Base-by-base conservation (phyloP, 257 asterid species). In the Solanum arcanum region DNA sequence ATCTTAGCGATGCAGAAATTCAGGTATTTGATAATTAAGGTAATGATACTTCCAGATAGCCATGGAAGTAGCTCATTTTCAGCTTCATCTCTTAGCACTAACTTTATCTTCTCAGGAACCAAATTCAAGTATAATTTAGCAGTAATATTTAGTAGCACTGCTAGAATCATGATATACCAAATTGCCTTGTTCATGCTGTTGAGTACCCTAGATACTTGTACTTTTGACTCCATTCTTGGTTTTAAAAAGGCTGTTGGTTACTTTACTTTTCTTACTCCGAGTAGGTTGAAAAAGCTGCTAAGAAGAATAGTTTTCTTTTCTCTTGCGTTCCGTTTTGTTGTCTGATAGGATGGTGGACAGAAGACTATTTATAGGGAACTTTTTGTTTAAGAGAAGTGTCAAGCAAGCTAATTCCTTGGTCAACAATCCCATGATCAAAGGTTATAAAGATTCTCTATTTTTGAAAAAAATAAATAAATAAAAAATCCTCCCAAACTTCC, bases 1-100 rank as follows among this genome's bases (percentile, higher is more conserved):
- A 49, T 37, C 47, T 83, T 87, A 20, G 87, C 87, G 13, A 87
- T 83, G 87, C 70, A 83, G 89, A 87, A 83, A 73, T 87, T 87
- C 77, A 87, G 87, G 73, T 83, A 87, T 72, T 87, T 87, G 68
- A 87, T 62, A 12, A 21, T 35, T 41, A 70, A 72, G 37, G 70
- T 87, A 66, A 87, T 49, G 15, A 59, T 33, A 49, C 33, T 29
- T 81, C 46, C 27, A 31, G 46, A 81, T 12, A 81, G 29, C 29
- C 29, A 2, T 49, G 69, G 69, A 49, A 81, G 85, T 10, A 81
- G 69, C 85, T 10, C 33, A 60, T 86, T 82, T 46, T 46, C 78
- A 41, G 29, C 78, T 84, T 68, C 64, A 84, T 84, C 62, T 84
- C 46, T 84, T 31, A 66, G 59, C 42, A 27, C 27, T 64, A 64